Percentiles rank a stretch among this genome's conserved stretches.
Conservation (phyloP, 2,329 filamentous ascomycete genomes). For the Sporothrix euskadiensis region DNA sequence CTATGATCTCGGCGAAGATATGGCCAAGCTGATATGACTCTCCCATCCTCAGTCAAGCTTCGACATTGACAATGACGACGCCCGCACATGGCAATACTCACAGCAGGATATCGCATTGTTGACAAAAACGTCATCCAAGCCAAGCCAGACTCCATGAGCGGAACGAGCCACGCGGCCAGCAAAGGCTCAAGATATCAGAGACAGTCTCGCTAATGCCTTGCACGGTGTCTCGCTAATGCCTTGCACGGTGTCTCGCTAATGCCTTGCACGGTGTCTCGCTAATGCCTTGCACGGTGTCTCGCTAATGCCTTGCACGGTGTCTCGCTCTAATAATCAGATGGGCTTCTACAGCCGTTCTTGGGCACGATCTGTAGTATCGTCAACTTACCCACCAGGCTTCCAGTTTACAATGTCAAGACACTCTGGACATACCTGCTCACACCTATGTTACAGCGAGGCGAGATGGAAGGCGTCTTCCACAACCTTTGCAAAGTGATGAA, state of each 20-base stretch:
- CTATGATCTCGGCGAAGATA: neutral
- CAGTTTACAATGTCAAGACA: neutral
- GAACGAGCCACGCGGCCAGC: neutral
- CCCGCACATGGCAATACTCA: no score
- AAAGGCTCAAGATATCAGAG: neutral
- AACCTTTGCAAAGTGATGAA: neutral
- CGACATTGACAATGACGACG: no score
- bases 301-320: neutral
- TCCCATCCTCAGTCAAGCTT: no score
- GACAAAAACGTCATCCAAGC: neutral
- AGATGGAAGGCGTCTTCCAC: neutral
- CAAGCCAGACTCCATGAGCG: neutral
- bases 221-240: neutral
- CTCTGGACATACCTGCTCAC: neutral
- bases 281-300: no score
- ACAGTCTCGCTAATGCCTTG: slow-evolving; percentile 4
- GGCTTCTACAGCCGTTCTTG: neutral
- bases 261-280: no score
- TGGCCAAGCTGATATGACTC: neutral
- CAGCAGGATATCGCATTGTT: neutral
- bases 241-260: neutral
- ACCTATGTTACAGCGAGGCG: neutral
- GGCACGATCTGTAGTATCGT: neutral
- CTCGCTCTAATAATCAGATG: neutral
- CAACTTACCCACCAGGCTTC: neutral